These are phyloP conservation scores for Tetradesmus lagerheimii DNA, from an alignment of 139 green algal species.

Conservation along the genomic window DNA sequence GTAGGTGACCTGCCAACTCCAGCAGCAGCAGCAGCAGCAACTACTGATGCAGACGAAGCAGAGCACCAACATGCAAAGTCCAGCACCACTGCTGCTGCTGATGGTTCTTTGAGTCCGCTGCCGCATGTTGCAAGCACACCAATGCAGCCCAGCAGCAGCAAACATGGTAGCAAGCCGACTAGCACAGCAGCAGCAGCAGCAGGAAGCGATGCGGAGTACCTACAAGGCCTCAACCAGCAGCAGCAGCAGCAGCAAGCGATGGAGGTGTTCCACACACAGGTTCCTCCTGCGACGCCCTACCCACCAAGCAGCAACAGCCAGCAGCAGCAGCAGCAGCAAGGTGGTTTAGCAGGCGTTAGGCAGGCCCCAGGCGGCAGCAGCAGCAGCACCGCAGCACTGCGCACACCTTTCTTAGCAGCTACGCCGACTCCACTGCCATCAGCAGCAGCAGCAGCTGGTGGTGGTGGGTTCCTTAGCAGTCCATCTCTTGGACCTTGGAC, in stretches of 20 bases:
- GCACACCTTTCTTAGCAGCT: neutral
- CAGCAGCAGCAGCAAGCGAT: constrained; percentile 27
- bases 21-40: neutral
- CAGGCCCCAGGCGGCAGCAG: neutral
- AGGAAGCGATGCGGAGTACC: constrained; percentile 25
- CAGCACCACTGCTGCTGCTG: neutral
- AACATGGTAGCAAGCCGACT: neutral
- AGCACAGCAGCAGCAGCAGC: constrained; percentile 23
- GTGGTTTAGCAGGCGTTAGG: neutral
- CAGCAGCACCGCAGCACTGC: neutral
- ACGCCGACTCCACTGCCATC: neutral
- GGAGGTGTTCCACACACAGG: constrained; percentile 24
- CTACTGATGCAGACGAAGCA: neutral
- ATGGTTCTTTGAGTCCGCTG: neutral
- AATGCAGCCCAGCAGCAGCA: neutral
- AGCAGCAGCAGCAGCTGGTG: neutral
- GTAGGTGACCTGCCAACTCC: neutral
- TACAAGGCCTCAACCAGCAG: neutral
- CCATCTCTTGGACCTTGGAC: neutral
- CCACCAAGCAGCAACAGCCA: neutral
- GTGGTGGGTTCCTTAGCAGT: neutral
- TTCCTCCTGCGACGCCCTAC: neutral
- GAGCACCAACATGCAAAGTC: neutral
- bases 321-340: neutral
- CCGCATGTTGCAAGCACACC: neutral